These are phyloP conservation scores for Nicotiana rustica DNA, from an alignment of 305 asterid genomes.

Conservation along the genomic window DNA sequence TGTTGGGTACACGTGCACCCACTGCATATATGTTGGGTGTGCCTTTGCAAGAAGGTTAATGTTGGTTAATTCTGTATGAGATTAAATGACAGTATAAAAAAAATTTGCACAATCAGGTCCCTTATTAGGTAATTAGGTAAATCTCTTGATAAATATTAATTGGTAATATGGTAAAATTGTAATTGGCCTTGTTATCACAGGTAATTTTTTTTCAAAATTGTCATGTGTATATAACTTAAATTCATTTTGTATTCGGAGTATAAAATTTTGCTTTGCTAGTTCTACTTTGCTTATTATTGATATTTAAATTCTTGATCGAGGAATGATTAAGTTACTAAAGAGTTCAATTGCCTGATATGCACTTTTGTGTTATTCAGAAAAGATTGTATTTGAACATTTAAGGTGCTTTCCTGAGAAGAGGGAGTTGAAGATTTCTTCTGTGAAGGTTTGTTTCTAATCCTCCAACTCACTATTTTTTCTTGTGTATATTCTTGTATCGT, in stretches of 20 bases:
- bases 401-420: conserved; percentile 57
- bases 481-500: neutral
- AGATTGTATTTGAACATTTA: conserved; percentile 56
- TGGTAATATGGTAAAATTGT: too few species aligned
- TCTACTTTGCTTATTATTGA: neutral
- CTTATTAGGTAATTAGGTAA: too few species aligned
- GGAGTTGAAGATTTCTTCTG: conserved; percentile 52
- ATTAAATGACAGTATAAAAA: too few species aligned
- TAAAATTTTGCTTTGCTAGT: neutral
- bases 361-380: conserved; percentile 52
- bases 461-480: neutral
- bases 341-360: neutral
- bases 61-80: neutral
- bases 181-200: too few species aligned
- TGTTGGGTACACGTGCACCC: neutral
- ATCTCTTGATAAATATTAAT: too few species aligned
- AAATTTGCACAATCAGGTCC: too few species aligned
- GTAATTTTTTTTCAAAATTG: too few species aligned
- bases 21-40: neutral
- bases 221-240: too few species aligned
- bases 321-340: neutral
- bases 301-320: neutral
- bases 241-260: neutral
- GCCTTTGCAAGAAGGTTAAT: neutral
- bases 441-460: conserved; percentile 58